Conservation (phyloP, 495 filamentous ascomycete species). For the Annulohypoxylon nitens region DNA sequence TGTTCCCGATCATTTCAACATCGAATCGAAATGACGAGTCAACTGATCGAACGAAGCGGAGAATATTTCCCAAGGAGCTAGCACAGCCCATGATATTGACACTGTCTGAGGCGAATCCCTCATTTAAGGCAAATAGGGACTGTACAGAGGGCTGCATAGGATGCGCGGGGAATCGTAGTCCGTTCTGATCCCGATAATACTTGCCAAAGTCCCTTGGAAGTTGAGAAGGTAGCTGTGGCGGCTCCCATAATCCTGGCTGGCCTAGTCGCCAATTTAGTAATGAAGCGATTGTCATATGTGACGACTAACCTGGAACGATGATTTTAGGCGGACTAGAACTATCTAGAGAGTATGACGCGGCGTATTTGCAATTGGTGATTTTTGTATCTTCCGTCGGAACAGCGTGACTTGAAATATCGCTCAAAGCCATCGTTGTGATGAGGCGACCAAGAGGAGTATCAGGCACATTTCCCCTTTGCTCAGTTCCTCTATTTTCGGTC, state of each 20-base stretch:
- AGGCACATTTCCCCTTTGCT: background rate
- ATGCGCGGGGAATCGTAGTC: constrained; percentile 66
- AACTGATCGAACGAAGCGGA: constrained; percentile 65
- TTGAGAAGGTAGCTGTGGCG: constrained; percentile 52
- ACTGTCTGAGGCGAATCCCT: constrained; percentile 43
- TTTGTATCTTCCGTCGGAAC: constrained; percentile 20
- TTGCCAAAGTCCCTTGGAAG: constrained; percentile 65
- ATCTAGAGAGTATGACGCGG: constrained; percentile 70
- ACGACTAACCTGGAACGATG: constrained; percentile 64
- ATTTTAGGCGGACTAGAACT: constrained; percentile 57
- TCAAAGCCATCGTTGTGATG: constrained; percentile 30
- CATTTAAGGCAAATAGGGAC: constrained; percentile 51
- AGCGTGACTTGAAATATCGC: background rate
- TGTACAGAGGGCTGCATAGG: constrained; percentile 71
- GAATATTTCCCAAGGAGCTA: constrained; percentile 68
- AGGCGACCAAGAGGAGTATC: constrained; percentile 36
- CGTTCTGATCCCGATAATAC: constrained; percentile 74
- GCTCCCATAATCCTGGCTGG: constrained; percentile 70
- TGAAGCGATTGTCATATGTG: constrained; percentile 1
- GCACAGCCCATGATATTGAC: constrained; percentile 74
- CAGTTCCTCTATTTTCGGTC: background rate
- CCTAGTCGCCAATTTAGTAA: constrained; percentile 54
- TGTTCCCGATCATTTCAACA: constrained; percentile 70
- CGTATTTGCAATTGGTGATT: constrained; percentile 53
- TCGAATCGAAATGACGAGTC: constrained; percentile 68